Conservation (phyloP, 108 stramenopile genomes). For the Nitzschia sp. region DNA sequence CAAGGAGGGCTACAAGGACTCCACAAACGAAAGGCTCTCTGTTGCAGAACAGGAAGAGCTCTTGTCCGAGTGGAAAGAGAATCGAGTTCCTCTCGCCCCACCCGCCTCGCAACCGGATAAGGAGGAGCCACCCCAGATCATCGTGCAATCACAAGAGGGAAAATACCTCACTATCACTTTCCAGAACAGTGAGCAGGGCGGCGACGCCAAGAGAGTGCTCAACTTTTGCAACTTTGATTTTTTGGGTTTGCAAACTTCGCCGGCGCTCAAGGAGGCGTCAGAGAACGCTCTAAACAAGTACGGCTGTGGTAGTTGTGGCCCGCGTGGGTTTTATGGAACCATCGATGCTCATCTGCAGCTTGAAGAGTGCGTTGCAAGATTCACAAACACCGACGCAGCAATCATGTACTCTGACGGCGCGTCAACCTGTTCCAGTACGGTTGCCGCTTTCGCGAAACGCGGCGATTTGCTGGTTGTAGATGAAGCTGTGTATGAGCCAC, state of each 20-base stretch:
- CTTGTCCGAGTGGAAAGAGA: conserved; percentile 85
- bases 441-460: conserved; percentile 98
- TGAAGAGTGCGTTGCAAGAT: conserved; percentile 82
- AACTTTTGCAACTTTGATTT: conserved; percentile 90
- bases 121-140: conserved; percentile 17
- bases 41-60: conserved; percentile 80
- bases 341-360: conserved; percentile 92
- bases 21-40: conserved; percentile 50
- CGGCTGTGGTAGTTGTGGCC: conserved; percentile 97
- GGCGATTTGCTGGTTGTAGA: conserved; percentile 95
- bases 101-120: background rate
- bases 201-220: conserved; percentile 46
- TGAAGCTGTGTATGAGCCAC: conserved; percentile 89
- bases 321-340: conserved; percentile 99
- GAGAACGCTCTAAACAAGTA: conserved; percentile 71
- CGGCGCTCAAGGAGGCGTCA: conserved; percentile 59
- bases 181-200: background rate
- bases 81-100: conserved; percentile 77
- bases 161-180: conserved; percentile 26
- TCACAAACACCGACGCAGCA: conserved; percentile 86
- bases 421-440: conserved; percentile 75
- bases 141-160: conserved; percentile 36
- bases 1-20: conserved; percentile 49
- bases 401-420: conserved; percentile 98
- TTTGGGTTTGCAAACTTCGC: conserved; percentile 58